phyloP scores from a whole-genome alignment of 2,329 filamentous ascomycete genomes.

The Lachnellula hyalina region DNA sequence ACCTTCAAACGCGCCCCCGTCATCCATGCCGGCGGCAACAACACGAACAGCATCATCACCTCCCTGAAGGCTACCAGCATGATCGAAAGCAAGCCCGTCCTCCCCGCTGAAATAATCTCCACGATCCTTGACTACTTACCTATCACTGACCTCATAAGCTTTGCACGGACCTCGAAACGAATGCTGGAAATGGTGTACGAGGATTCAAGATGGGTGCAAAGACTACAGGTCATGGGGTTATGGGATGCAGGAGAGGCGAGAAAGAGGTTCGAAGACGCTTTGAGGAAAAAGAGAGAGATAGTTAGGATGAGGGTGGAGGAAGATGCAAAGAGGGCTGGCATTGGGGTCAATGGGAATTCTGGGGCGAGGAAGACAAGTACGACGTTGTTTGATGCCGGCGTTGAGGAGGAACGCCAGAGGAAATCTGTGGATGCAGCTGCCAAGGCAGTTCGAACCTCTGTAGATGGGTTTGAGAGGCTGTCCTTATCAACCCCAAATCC shows the following conservation, averaged over 20 bases:
- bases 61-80: constrained; percentile 78
- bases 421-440: constrained; percentile 29
- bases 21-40: constrained; percentile 12
- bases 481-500: constrained; percentile 41
- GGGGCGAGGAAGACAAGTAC: constrained; percentile 38
- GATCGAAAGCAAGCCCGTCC: constrained; percentile 67
- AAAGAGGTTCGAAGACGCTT: constrained; percentile 69
- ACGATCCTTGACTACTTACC: constrained; percentile 86
- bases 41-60: constrained; percentile 57
- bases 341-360: constrained; percentile 24
- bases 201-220: constrained; percentile 88
- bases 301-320: constrained; percentile 36
- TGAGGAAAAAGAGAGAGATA: constrained; percentile 56
- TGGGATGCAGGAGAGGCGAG: constrained; percentile 90
- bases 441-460: constrained; percentile 27
- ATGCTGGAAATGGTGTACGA: constrained; percentile 99
- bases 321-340: constrained; percentile 30
- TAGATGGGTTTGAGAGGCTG: constrained; percentile 78
- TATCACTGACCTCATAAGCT: constrained; percentile 76
- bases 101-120: constrained; percentile 87
- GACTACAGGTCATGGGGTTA: constrained; percentile 78
- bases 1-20: constrained; percentile 36
- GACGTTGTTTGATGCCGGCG: constrained; percentile 69
- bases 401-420: constrained; percentile 57
- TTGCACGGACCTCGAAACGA: constrained; percentile 76